phyloP scores from a whole-genome alignment of 768 basidiomycete genomes.

The Obba rivulosa region DNA sequence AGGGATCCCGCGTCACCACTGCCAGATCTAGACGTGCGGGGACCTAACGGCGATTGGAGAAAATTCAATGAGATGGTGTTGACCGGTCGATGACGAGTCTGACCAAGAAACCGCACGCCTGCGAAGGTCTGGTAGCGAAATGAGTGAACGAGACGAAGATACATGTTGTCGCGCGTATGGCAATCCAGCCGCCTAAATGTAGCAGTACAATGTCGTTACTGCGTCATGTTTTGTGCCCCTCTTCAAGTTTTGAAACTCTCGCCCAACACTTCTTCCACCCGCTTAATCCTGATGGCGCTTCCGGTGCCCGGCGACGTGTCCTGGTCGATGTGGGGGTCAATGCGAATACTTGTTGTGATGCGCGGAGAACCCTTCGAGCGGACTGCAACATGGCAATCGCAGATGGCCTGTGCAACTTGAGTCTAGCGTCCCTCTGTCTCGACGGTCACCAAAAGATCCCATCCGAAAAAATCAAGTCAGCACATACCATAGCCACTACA shows the following conservation, averaged over 20 bases:
- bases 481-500: constrained; percentile 84
- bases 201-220: too few relatives aligned
- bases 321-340: constrained; percentile 83
- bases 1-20: too few relatives aligned
- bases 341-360: constrained; percentile 89
- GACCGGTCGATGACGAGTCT: too few relatives aligned
- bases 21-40: too few relatives aligned
- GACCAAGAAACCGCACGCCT: too few relatives aligned
- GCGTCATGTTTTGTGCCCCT: too few relatives aligned
- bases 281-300: constrained; percentile 72
- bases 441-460: not conserved
- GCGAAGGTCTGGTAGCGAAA: too few relatives aligned
- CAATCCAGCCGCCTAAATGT: too few relatives aligned
- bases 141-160: too few relatives aligned
- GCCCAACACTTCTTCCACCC: constrained; percentile 76
- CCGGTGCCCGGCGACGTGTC: constrained; percentile 57
- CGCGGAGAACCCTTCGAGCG: constrained; percentile 71
- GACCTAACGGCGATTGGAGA: too few relatives aligned
- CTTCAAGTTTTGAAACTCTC: constrained; percentile 17
- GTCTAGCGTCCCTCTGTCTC: constrained; percentile 76
- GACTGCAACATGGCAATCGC: constrained; percentile 85
- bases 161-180: too few relatives aligned
- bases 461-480: constrained; percentile 3
- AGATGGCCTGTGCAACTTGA: constrained; percentile 79
- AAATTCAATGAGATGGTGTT: too few relatives aligned